Conservation (phyloP, 768 basidiomycete genomes). For the Trametes sanguinea region DNA sequence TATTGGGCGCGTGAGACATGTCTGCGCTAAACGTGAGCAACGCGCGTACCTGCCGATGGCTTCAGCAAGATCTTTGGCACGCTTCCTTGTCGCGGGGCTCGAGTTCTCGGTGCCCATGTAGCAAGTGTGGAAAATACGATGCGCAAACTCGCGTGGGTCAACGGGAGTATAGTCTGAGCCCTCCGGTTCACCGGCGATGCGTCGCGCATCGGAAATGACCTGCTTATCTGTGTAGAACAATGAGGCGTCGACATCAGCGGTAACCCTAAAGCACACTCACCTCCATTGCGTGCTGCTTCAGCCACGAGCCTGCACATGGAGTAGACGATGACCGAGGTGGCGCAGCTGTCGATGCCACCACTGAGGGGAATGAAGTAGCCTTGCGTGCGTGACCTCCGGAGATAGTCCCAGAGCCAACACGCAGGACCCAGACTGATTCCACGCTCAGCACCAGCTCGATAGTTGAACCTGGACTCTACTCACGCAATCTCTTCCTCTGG, state of each 20-base stretch:
- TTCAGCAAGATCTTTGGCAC: conserved; percentile 84
- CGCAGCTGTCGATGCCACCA: conserved; percentile 97
- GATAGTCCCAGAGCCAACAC: conserved; percentile 99
- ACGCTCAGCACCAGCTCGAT: neutral
- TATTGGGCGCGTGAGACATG: too few relatives aligned
- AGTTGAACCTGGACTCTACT: conserved; percentile 33
- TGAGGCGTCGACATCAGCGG: neutral
- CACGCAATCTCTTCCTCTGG: conserved; percentile 99
- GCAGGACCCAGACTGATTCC: conserved; percentile 83
- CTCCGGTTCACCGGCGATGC: conserved; percentile 83
- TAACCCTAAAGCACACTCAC: conserved; percentile 45
- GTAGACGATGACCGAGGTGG: conserved; percentile 92
- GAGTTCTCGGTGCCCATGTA: conserved; percentile 99
- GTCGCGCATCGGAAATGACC: conserved; percentile 87
- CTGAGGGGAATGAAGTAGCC: conserved; percentile 96
- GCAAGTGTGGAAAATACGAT: conserved; percentile 92
- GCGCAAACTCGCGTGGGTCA: conserved; percentile 85
- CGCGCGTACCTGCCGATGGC: conserved; percentile 87
- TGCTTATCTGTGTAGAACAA: conserved; percentile 59
- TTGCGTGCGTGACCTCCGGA: conserved; percentile 88
- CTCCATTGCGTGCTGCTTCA: conserved; percentile 71
- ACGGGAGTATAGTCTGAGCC: conserved; percentile 82
- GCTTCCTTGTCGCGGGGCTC: conserved; percentile 75
- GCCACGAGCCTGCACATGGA: conserved; percentile 95
- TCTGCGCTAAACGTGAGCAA: neutral